A percentile compares a stretch with the other conserved stretches of the same genome.
Evolutionary conservation across 768 basidiomycete genomes (phyloP).

Genomic region (Auriscalpium orientale): DNA sequence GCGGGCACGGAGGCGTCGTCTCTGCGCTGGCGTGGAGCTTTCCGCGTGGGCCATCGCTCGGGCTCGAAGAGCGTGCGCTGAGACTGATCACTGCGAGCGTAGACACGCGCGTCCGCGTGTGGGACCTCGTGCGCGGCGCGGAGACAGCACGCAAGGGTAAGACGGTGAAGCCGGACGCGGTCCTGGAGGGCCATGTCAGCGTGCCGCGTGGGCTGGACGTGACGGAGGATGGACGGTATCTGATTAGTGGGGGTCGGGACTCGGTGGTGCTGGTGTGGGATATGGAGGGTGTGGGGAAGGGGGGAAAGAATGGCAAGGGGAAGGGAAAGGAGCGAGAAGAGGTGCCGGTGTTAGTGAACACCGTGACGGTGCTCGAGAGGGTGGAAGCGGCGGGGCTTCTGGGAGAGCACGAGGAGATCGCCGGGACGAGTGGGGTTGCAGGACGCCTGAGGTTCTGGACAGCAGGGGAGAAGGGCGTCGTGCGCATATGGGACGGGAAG

Average conservation of each 20-base stretch:
- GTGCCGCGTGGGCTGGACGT: constrained; percentile 89
- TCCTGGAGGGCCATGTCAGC: constrained; percentile 93
- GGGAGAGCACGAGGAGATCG: constrained; percentile 39
- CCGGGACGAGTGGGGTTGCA: constrained; percentile 32
- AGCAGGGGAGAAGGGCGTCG: constrained; percentile 82
- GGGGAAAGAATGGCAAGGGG: constrained; percentile 26
- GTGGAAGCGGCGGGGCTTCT: constrained; percentile 82
- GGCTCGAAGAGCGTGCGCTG: constrained; percentile 42
- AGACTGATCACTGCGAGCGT: constrained; percentile 86
- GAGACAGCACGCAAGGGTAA: constrained; percentile 48
- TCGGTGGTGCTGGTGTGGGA: constrained; percentile 94
- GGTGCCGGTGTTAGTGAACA: constrained; percentile 60
- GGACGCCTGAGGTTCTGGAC: constrained; percentile 67
- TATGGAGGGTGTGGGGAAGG: constrained; percentile 29
- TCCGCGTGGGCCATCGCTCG: constrained; percentile 41
- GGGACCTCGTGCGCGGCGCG: constrained; percentile 59
- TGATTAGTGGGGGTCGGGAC: constrained; percentile 88
- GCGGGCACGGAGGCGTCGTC: constrained; percentile 96
- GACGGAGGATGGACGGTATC: constrained; percentile 78
- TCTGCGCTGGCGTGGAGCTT: constrained; percentile 85
- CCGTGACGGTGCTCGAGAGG: constrained; percentile 77
- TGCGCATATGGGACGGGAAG: constrained; percentile 80
- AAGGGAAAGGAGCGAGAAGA: constrained; percentile 43
- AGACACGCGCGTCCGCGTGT: constrained; percentile 88
- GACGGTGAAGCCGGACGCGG: constrained; percentile 56